Base-by-base conservation (phyloP, 2,329 filamentous ascomycete genomes). In the Ceratocystis eucalypticola region DNA sequence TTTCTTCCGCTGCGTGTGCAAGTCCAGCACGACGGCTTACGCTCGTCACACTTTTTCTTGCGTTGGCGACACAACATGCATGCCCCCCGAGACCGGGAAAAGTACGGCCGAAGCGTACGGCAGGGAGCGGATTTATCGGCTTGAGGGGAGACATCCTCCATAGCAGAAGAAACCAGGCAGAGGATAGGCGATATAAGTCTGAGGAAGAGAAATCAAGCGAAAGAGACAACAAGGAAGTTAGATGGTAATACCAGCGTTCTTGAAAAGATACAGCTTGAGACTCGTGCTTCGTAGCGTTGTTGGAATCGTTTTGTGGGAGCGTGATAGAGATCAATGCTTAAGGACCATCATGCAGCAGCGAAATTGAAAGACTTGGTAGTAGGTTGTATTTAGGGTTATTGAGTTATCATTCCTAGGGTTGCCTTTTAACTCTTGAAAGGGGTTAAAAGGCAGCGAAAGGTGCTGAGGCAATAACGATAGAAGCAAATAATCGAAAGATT, bases 41-140 rank as follows among this genome's bases (percentile, higher is more conserved):
- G 70, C 12, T 72, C 69, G 64, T 74, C 73, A 65, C 73, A 74
- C 46, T 72, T 74, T 69, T 74, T 74, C 68, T 74, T 74, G 25
- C 73, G 71, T 57, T 73, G 73, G 62, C 74, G 72, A 68, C 73
- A 74, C 8, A 73, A 61, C 5, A 73, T 71, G 22, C 73, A 74
- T 0, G 73, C 71, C 6, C 66, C 66, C 28, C 66, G 63, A n/a
- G 66, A 68, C 20, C 66, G 66, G 59, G 66, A 68, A 46, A 68
- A 68, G 46, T 68, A 68, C 4, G 66, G 66, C 22, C 66, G 63
- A 15, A 68, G 55, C 12, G 63, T 64, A 33, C 66, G 66, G 61
- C 63, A 68, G 50, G 65, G 66, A 8, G 46, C 63, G 6, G 66
- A 59, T 15, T 59, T 65, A 22, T 67, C 66, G 44, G 46, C 5